Evolutionary conservation across 352 stramenopile species (phyloP).

Genomic region (Phytophthora palmivora): DNA sequence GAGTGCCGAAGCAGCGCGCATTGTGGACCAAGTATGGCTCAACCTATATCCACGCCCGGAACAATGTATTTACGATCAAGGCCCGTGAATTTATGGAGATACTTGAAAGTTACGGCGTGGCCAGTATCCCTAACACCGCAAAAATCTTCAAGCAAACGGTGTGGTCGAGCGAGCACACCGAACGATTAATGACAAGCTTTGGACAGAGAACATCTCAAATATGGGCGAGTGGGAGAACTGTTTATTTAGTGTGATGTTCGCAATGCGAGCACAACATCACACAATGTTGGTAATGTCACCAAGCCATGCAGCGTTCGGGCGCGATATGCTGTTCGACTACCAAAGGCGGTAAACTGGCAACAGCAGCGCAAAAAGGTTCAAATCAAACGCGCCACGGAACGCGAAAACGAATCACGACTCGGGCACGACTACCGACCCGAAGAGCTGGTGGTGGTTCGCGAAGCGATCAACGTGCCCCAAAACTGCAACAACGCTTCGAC

Average conservation of each 20-base stretch:
- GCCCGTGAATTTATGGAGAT: constrained; percentile 8
- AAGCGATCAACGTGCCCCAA: not conserved
- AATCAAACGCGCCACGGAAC: not conserved
- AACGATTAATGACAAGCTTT: constrained; percentile 4
- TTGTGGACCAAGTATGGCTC: too few relatives aligned
- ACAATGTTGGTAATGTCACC: not conserved
- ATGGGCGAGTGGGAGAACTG: constrained; percentile 5
- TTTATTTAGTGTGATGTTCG: constrained; percentile 1
- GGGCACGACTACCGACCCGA: constrained; percentile 6
- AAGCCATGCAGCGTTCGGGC: constrained; percentile 6
- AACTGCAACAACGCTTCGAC: constrained; percentile 2
- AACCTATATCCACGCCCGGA: constrained; percentile 10
- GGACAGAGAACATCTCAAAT: not conserved
- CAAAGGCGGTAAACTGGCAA: not conserved
- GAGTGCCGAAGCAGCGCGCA: constrained; percentile 8
- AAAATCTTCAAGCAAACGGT: constrained; percentile 11
- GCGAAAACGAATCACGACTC: not conserved
- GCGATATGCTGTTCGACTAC: constrained; percentile 16
- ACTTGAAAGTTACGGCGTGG: constrained; percentile 1
- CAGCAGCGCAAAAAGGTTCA: constrained; percentile 4
- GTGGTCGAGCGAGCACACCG: constrained; percentile 5
- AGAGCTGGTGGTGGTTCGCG: constrained; percentile 1
- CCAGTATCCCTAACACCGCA: not conserved
- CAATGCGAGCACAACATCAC: not conserved
- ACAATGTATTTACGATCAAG: constrained; percentile 10